Base-by-base conservation (phyloP, 768 basidiomycete species). In the Pulveroboletus sp. region DNA sequence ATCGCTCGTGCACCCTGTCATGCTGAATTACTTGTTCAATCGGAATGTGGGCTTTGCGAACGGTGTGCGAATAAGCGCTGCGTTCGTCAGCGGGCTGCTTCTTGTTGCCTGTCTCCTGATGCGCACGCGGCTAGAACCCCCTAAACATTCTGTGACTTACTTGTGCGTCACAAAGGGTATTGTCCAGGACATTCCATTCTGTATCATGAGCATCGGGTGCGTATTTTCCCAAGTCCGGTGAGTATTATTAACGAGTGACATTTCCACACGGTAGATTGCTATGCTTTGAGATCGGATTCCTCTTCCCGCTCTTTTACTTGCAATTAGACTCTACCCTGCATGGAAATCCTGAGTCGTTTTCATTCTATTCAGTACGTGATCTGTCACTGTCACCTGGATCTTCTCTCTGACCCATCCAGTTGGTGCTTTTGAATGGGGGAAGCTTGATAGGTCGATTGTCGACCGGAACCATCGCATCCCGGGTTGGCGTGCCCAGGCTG, bases 231-330 rank as follows among this genome's bases (percentile, higher is more conserved):
- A 6, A 5, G n/a, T 37, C 17, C 26, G 9, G 5, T 14, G 22
- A 1, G 1, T 46, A 1, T 22, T n/a, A 2, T 39, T 45, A 35
- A 29, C n/a, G 1, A 27, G 2, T 10, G 29, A 45, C 20, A 1
- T 7, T 29, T 9, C 24, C 32, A 36, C 19, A 14, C 1, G 14
- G 9, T 24, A 65, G 64, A 54, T 31, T 50, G 13, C 2, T 61
- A 0, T 46, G 68, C 35, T 67, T 71, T 14, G 58, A 72, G 6
- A 54, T 61, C 2, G 76, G 74, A 3, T 57, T 78, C 27, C 80
- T 71, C 50, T 78, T 71, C 39, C 79, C 80, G 0, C 67, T 79
- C 16, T 82, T 80, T 63, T 83, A 78, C 58, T 55, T 83, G 7
- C 82, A 84, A 53, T 61, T 82, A 12, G 74, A 78, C 49, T 71